phyloP scores from a whole-genome alignment of 2,329 filamentous ascomycete species.

The Hyphodiscus sp. region DNA sequence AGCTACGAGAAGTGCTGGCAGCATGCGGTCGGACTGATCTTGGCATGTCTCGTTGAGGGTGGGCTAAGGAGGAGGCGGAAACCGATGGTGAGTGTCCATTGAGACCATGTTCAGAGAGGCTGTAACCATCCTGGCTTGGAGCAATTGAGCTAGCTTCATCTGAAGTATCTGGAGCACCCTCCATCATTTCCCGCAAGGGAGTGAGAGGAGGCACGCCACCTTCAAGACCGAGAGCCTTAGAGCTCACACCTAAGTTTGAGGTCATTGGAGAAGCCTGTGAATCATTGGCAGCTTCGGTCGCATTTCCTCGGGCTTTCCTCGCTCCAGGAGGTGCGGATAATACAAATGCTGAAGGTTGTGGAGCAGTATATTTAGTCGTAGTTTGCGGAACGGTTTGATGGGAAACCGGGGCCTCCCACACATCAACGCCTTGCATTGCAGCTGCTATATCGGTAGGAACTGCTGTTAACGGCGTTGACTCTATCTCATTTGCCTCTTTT shows the following conservation, averaged over 20 bases:
- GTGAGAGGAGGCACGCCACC: constrained; percentile 27
- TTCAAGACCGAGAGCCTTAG: constrained; percentile 7
- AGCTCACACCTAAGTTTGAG: constrained; percentile 1
- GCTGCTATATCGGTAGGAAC: constrained; percentile 21
- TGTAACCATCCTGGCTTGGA: constrained; percentile 16
- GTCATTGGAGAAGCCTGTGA: constrained; percentile 1
- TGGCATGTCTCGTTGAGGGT: constrained; percentile 1
- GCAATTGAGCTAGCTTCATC: constrained; percentile 26
- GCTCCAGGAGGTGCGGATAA: constrained; percentile 22
- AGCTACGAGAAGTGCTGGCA: constrained; percentile 7
- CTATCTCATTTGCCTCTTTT: constrained; percentile 10
- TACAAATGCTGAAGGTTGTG: constrained; percentile 17
- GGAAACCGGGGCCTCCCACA: constrained; percentile 13
- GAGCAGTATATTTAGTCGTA: background rate
- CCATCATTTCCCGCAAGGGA: constrained; percentile 29
- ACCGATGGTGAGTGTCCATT: constrained; percentile 11
- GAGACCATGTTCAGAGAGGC: constrained; percentile 9
- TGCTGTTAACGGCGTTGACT: constrained; percentile 12
- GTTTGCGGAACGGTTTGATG: constrained; percentile 2
- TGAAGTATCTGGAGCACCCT: constrained; percentile 26
- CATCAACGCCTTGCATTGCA: constrained; percentile 23
- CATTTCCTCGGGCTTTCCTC: constrained; percentile 10
- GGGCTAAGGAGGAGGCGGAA: constrained; percentile 4
- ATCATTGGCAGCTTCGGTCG: constrained; percentile 1
- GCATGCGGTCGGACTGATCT: constrained; percentile 11